A percentile compares a stretch with the other conserved stretches of the same genome.
phyloP scores from a whole-genome alignment of 768 basidiomycete species.

The Psilocybe cubensis region DNA sequence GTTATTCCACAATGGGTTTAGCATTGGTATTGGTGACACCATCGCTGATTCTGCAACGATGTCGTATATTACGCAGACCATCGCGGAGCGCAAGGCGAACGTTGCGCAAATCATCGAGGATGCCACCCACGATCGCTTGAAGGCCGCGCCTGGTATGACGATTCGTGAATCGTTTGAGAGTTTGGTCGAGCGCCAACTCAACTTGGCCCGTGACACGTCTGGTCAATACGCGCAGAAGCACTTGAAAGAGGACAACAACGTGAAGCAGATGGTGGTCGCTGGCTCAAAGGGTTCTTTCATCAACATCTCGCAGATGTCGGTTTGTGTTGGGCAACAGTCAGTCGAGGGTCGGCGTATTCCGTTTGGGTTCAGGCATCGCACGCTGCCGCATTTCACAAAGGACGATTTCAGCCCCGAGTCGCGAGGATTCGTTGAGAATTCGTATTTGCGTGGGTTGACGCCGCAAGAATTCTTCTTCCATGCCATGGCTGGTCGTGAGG shows the following conservation, averaged over 20 bases:
- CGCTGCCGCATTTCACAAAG: constrained; percentile 96
- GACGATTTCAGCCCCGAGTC: constrained; percentile 99
- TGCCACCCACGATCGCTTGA: constrained; percentile 85
- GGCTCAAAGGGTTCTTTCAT: constrained; percentile 99
- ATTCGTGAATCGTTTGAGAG: constrained; percentile 99
- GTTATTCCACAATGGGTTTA: constrained; percentile 99
- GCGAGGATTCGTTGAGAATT: constrained; percentile 98
- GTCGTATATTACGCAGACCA: constrained; percentile 82
- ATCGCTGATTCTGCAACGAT: constrained; percentile 92
- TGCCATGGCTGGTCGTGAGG: constrained; percentile 99
- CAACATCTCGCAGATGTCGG: constrained; percentile 99
- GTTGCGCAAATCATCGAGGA: constrained; percentile 82
- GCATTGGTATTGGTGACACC: constrained; percentile 98
- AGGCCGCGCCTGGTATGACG: constrained; percentile 96
- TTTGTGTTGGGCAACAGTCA: constrained; percentile 97
- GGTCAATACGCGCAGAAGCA: constrained; percentile 97
- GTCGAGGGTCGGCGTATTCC: constrained; percentile 99
- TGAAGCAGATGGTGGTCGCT: constrained; percentile 99
- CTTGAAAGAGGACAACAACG: constrained; percentile 98
- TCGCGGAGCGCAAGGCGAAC: constrained; percentile 77
- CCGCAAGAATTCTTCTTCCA: constrained; percentile 99
- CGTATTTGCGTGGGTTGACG: constrained; percentile 93
- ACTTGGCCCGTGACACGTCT: constrained; percentile 92
- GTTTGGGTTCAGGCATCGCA: constrained; percentile 96
- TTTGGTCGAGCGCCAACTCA: constrained; percentile 87